Evolutionary conservation across 495 filamentous ascomycete genomes (phyloP).

Genomic region (Aspergillus carlsbadensis): DNA sequence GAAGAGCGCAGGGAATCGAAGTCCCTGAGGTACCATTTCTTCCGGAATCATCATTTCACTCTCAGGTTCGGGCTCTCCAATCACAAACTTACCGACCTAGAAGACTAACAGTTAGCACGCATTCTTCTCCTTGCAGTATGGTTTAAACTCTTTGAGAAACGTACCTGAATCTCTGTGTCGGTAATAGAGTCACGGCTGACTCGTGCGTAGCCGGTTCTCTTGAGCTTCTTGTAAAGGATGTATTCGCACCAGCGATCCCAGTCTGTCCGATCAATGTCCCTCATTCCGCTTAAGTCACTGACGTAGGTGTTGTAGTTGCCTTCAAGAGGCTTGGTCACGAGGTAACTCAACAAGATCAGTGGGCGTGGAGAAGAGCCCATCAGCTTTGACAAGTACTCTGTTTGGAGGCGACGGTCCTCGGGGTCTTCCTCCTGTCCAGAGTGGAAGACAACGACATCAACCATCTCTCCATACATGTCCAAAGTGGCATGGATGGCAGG

Average conservation of each 20-base stretch:
- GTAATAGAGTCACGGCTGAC: constrained; percentile 89
- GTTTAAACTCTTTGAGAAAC: constrained; percentile 11
- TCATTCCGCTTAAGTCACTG: constrained; percentile 81
- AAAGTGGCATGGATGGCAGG: constrained; percentile 95
- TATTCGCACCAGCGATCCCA: constrained; percentile 99
- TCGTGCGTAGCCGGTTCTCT: constrained; percentile 84
- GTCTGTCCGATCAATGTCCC: constrained; percentile 88
- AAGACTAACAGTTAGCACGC: constrained; percentile 18
- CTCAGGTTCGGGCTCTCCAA: constrained; percentile 67
- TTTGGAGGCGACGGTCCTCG: constrained; percentile 87
- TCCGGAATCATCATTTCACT: constrained; percentile 59
- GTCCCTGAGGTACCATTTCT: constrained; percentile 68
- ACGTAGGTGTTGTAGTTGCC: constrained; percentile 99
- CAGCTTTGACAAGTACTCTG: constrained; percentile 79
- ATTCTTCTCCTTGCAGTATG: neutral
- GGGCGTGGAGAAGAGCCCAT: constrained; percentile 85
- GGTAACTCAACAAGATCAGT: constrained; percentile 82
- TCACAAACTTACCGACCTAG: constrained; percentile 87
- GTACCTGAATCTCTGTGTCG: constrained; percentile 92
- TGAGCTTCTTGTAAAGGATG: constrained; percentile 89
- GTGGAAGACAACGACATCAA: constrained; percentile 98
- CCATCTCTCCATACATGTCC: constrained; percentile 82
- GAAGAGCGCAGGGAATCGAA: constrained; percentile 86
- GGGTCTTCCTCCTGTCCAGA: constrained; percentile 98
- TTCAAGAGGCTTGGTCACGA: constrained; percentile 84